Conservation (phyloP, 2,329 filamentous ascomycete species). For the Curvularia spicifera region DNA sequence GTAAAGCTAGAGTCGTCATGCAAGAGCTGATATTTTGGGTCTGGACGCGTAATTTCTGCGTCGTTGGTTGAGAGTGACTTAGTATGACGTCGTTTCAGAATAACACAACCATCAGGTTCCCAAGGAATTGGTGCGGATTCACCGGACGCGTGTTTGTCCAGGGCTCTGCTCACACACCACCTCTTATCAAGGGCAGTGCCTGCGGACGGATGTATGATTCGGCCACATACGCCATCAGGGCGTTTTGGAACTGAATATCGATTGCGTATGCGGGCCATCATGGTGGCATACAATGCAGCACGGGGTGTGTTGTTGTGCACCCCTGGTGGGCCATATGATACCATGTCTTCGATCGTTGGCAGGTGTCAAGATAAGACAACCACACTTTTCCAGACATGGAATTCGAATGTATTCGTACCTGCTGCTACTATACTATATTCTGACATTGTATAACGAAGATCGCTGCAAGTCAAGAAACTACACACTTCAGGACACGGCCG, state of each 20-base stretch:
- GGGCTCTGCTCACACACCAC: not conserved
- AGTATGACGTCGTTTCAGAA: not conserved
- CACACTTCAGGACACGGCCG: slow-evolving; percentile 2
- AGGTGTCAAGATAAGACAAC: slow-evolving; percentile 8
- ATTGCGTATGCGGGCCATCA: slow-evolving; percentile 6
- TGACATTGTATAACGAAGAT: slow-evolving; percentile 5
- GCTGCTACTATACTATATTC: slow-evolving; percentile 3
- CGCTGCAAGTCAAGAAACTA: slow-evolving; percentile 5
- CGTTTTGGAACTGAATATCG: not conserved
- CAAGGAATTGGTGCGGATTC: not conserved
- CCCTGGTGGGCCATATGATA: not conserved
- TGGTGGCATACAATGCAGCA: not conserved
- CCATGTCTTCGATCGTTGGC: not conserved
- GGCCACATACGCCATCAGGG: not conserved
- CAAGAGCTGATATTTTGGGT: not conserved
- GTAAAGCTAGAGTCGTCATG: not conserved
- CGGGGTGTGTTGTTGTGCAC: slow-evolving; percentile 2
- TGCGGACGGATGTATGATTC: not conserved
- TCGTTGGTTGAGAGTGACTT: not conserved
- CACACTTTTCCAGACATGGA: not conserved
- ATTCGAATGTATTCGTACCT: not conserved
- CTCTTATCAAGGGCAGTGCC: not conserved
- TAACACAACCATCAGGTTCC: not conserved
- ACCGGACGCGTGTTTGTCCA: not conserved
- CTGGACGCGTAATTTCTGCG: not conserved